Base-by-base conservation (phyloP, 2,329 filamentous ascomycete genomes). In the Hymenoscyphus occultus region DNA sequence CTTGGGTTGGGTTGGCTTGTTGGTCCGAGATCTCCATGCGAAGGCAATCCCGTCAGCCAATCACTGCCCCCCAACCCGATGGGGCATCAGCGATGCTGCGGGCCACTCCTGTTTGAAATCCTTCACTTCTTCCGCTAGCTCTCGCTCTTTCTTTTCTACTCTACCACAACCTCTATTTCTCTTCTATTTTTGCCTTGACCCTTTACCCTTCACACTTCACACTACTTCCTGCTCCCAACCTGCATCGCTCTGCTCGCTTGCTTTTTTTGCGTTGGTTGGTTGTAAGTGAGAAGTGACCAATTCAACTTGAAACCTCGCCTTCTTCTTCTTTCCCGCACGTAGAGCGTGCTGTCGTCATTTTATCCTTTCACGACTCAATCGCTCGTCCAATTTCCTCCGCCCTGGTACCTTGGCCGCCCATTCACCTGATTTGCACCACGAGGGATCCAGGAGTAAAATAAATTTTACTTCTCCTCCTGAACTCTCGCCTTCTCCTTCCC, bases 121-220 rank as follows among this genome's bases (percentile, higher is more conserved):
- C 45, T 51, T 51, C 45, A 51, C 19, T 51, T 51, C 45, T 51
- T 51, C 45, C 45, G 45, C 22, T 51, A n/a, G n/a, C 45, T 51
- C 45, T 51, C 45, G 45, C 45, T 51, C 45, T 51, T 51, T 35
- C 35, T 10, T 35, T 35, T 35, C 35, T 35, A 7, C 35, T 4
- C 4, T 35, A 1, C 1, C 45, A 51, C 13, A 7, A 28, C 45
- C 19, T 48, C 45, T 4, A 2, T 19, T 51, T 28, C 9, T 19
- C 22, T 51, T 51, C 45, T 22, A 51, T 51, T 51, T 51, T 51
- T 28, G 45, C 45, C 14, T 28, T 28, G 28, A 3, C 22, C 19
- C 10, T 10, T 51, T 28, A 10, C 45, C 22, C 10, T 4, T 51
- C 45, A 51, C 45, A 51, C 28, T 28, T 28, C 28, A 28, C 28